Percentiles rank a stretch among this genome's conserved stretches.
These are phyloP conservation scores for Aspergillaceae sp. DNA, from an alignment of 2,329 filamentous ascomycete genomes.

Conservation along the genomic window DNA sequence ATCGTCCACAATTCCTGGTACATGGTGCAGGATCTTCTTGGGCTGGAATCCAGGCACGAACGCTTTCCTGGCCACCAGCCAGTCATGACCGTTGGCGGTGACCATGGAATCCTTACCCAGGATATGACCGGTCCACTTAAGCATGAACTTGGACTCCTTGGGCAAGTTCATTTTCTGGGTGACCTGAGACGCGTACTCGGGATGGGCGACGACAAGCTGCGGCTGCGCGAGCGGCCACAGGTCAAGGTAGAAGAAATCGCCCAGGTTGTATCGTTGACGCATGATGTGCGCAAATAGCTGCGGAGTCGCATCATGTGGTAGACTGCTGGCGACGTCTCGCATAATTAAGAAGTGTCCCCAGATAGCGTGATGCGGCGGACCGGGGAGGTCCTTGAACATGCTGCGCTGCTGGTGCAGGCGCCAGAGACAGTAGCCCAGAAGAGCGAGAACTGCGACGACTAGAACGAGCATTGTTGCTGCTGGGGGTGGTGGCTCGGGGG, in stretches of 20 bases:
- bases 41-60: conserved; percentile 7
- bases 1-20: conserved; percentile 8
- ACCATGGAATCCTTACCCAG: conserved; percentile 26
- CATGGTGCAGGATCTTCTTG: conserved; percentile 4
- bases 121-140: conserved; percentile 17
- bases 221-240: conserved; percentile 30
- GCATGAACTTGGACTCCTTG: conserved; percentile 24
- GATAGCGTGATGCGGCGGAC: conserved; percentile 13
- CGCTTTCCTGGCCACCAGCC: conserved; percentile 21
- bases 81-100: conserved; percentile 30
- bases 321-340: conserved; percentile 11
- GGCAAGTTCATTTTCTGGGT: conserved; percentile 28
- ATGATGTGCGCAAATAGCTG: conserved; percentile 11
- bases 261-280: conserved; percentile 10
- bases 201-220: conserved; percentile 30
- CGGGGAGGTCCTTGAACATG: conserved; percentile 12
- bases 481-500: neutral
- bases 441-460: conserved; percentile 4
- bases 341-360: conserved; percentile 13
- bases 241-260: conserved; percentile 26
- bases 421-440: conserved; percentile 6
- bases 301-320: conserved; percentile 9
- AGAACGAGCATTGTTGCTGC: conserved; percentile 5
- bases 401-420: conserved; percentile 8
- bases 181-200: conserved; percentile 32